Base-by-base conservation (phyloP, 345 rosid species). In the Syzygium oleosum region DNA sequence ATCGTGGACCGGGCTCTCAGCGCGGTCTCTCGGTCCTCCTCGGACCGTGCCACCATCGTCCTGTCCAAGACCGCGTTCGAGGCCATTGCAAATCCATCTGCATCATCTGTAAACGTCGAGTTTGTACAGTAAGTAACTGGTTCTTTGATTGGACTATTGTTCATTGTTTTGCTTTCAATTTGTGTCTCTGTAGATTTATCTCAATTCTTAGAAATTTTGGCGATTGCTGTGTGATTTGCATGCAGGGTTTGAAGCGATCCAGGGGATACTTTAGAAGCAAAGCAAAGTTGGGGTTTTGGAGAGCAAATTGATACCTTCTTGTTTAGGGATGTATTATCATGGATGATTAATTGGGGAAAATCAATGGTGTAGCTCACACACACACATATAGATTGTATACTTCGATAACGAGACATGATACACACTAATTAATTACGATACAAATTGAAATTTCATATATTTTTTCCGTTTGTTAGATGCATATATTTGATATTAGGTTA, bases 41-140 rank as follows among this genome's bases (percentile, higher is more conserved):
- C 56, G 0, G 59, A 25, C 6, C 91, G 91, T 3, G 90, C 94
- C 6, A 91, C 94, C 12, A 85, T 95, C 0, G 90, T 95, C 58
- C 94, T 95, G 13, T 94, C 96, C 5, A 85, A 87, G 0, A 84
- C 92, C 10, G 96, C 96, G 0, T 95, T 93, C 51, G 87, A 68
- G 4, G n/a, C 87, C 55, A 92, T 95, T 46, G 91, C 94, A 9
- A 86, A 90, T 5, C 52, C 84, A 1, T 87, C 93, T 0, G 93
- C 92, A 1, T 5, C 88, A 0, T 86, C 46, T 6, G 54, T 95
- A 59, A 94, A 95, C 88, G 51, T 95, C 5, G 96, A 94, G 55
- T 95, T 41, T 86, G 49, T 80, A 12, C 91, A 91, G 95, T 93
- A 85, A 88, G 94, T 90, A 27, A 8, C 53, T 2, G 14, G 13